A percentile compares a stretch with the other conserved stretches of the same genome.
These are phyloP conservation scores for Gossypium ekmanianum DNA, from an alignment of 345 rosid genomes.

Conservation along the genomic window DNA sequence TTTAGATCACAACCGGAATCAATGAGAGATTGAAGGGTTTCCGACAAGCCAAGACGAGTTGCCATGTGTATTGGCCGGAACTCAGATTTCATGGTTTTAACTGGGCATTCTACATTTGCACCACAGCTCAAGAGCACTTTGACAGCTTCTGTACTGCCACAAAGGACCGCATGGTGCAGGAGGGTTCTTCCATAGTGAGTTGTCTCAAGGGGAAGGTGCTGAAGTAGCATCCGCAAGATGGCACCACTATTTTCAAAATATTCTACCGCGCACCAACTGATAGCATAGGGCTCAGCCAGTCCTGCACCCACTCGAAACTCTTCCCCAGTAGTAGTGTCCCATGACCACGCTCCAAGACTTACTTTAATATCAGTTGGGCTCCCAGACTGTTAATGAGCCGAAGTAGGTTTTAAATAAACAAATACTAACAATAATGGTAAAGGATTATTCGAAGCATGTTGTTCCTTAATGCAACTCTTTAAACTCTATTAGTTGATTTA, in stretches of 20 bases:
- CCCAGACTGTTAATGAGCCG: conserved; percentile 50
- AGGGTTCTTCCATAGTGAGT: conserved; percentile 75
- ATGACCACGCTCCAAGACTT: conserved; percentile 93
- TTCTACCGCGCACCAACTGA: conserved; percentile 94
- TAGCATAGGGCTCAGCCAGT: conserved; percentile 82
- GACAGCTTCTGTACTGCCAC: conserved; percentile 70
- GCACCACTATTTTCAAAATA: conserved; percentile 78
- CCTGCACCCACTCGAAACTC: conserved; percentile 98
- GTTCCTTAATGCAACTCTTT: not conserved
- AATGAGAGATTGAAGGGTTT: conserved; percentile 51
- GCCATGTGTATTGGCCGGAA: conserved; percentile 82
- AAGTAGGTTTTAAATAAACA: not conserved
- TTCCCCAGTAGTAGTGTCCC: conserved; percentile 87
- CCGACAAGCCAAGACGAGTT: conserved; percentile 57
- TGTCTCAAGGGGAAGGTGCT: conserved; percentile 37
- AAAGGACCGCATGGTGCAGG: conserved; percentile 91
- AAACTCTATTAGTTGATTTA: not conserved
- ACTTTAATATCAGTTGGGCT: conserved; percentile 51
- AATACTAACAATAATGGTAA: not conserved
- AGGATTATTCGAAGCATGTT: not conserved
- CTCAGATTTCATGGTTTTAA: conserved; percentile 43
- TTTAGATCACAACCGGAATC: conserved; percentile 61
- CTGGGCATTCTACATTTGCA: conserved; percentile 54
- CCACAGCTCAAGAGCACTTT: conserved; percentile 61
- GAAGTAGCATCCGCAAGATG: conserved; percentile 66